These are phyloP conservation scores for Podospora fimiseda DNA, from an alignment of 495 filamentous ascomycete genomes.

Conservation along the genomic window DNA sequence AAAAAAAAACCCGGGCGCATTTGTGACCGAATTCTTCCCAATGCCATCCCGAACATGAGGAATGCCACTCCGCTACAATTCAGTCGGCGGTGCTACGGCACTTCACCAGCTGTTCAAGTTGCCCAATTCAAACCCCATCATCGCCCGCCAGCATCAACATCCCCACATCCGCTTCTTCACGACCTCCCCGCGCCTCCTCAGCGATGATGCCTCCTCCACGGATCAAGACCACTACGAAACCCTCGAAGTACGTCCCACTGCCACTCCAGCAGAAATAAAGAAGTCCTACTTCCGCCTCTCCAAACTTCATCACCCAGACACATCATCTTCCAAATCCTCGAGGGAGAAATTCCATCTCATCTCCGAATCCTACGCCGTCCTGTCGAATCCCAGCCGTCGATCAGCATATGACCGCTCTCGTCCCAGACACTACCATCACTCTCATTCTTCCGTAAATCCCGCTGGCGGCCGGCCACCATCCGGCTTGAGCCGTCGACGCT, in stretches of 20 bases:
- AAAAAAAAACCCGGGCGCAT: no score
- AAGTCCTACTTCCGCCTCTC: slow-evolving; percentile 47
- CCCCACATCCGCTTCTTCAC: slow-evolving; percentile 36
- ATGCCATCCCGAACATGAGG: slow-evolving; percentile 36
- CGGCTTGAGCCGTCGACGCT: slow-evolving; percentile 69
- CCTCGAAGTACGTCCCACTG: slow-evolving; percentile 62
- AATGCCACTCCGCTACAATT: slow-evolving; percentile 42
- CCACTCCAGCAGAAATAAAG: slow-evolving; percentile 73
- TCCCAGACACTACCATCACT: slow-evolving; percentile 20
- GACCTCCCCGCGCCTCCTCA: slow-evolving; percentile 25
- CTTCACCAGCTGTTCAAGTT: slow-evolving; percentile 15
- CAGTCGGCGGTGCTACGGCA: slow-evolving; percentile 16
- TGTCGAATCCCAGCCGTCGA: slow-evolving; percentile 65
- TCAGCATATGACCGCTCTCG: slow-evolving; percentile 64
- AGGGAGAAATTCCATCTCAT: slow-evolving; percentile 75
- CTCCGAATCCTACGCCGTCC: slow-evolving; percentile 76
- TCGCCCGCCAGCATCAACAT: slow-evolving; percentile 3
- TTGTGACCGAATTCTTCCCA: no score
- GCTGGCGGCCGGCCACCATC: slow-evolving; percentile 68
- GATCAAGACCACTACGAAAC: slow-evolving; percentile 69
- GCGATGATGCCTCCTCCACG: slow-evolving; percentile 24
- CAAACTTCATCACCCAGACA: no score
- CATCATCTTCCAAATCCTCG: slow-evolving; percentile 34
- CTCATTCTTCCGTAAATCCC: slow-evolving; percentile 48
- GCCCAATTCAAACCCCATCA: slow-evolving; percentile 6